These are phyloP conservation scores for Pseudozyma flocculosa DNA, from an alignment of 1,284 basidiomycete genomes.

Conservation along the genomic window DNA sequence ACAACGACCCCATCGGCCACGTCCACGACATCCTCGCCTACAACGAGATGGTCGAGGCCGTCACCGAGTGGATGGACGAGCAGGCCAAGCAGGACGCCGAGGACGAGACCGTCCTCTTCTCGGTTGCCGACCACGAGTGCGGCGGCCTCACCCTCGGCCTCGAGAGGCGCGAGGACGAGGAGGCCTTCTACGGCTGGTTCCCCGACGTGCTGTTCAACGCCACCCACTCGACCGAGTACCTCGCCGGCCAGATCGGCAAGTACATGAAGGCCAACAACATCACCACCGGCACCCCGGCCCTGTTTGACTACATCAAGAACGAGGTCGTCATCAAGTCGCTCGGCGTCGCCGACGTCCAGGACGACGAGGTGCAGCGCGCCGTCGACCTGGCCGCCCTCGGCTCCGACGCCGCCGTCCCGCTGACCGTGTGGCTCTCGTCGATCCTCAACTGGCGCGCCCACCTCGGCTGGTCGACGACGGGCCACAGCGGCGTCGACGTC, in stretches of 20 bases:
- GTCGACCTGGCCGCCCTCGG: constrained; percentile 27
- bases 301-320: constrained; percentile 32
- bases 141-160: constrained; percentile 49
- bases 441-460: constrained; percentile 47
- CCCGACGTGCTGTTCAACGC: constrained; percentile 47
- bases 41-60: constrained; percentile 41
- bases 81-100: constrained; percentile 15
- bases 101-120: constrained; percentile 46
- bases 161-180: constrained; percentile 36
- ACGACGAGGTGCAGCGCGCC: constrained; percentile 34
- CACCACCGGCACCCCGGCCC: constrained; percentile 33
- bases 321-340: constrained; percentile 31
- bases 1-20: constrained; percentile 55
- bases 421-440: constrained; percentile 24
- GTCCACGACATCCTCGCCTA: constrained; percentile 55
- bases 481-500: constrained; percentile 41
- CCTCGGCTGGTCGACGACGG: constrained; percentile 42
- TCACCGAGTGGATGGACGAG: constrained; percentile 39
- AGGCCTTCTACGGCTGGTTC: constrained; percentile 39
- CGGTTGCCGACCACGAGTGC: constrained; percentile 55
- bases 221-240: constrained; percentile 51
- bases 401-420: constrained; percentile 16
- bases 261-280: constrained; percentile 36
- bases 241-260: constrained; percentile 30
- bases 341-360: constrained; percentile 35